A percentile compares a stretch with the other conserved stretches of the same genome.
Evolutionary conservation across 306 rosid species (phyloP).

Genomic region (Malus fusca): DNA sequence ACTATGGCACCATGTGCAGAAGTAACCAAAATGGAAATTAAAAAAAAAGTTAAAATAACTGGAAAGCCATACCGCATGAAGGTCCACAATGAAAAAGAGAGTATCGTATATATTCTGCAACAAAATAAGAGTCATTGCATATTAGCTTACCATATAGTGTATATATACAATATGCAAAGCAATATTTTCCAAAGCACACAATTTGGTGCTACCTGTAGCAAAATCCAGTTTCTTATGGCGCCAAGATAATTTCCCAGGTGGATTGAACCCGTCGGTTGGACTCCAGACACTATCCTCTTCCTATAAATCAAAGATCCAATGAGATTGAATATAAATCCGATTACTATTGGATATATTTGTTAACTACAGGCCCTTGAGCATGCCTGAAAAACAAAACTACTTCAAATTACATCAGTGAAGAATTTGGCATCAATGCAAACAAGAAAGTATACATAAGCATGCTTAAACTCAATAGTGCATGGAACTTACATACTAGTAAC

Average conservation of each 20-base stretch:
- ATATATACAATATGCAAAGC: not conserved
- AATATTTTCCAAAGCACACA: not conserved
- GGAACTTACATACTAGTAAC: not conserved
- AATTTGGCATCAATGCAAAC: not conserved
- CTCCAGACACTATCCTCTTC: conserved; percentile 90
- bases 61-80: conserved; percentile 70
- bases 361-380: not conserved
- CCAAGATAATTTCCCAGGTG: conserved; percentile 97
- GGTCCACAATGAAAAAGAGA: conserved; percentile 87
- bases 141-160: not conserved
- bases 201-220: conserved; percentile 59
- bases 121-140: conserved; percentile 9
- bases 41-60: not conserved
- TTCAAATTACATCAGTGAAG: not conserved
- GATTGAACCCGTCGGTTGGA: conserved; percentile 92
- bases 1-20: not conserved
- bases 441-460: not conserved
- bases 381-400: not conserved
- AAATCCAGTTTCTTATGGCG: conserved; percentile 88
- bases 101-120: conserved; percentile 78
- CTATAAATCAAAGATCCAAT: conserved; percentile 29
- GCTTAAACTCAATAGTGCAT: not conserved
- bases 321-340: not conserved
- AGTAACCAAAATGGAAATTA: not conserved
- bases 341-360: not conserved